Base-by-base conservation (phyloP, 208 protist genomes). In the Tritrichomonas foetus region DNA sequence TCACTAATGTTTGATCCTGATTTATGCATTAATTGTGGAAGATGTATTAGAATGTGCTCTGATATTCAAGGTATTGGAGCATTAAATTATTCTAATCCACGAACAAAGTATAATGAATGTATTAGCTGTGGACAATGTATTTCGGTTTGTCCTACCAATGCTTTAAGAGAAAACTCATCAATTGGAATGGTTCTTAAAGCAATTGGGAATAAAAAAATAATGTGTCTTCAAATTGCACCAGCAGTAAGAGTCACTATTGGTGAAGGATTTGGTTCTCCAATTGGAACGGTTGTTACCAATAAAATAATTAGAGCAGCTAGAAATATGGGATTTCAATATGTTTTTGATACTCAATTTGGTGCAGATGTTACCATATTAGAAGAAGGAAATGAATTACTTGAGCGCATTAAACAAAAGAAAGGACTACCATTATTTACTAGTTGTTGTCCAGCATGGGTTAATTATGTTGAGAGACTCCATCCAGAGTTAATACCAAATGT, bases 101-200 rank as follows among this genome's bases (percentile, higher is more conserved):
- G 36, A 13, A 33, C 41, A 95, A n/a, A 14, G n/a, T 92, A 95
- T 0, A 33, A 47, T 41, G 93, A 25, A 41, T 97, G 96, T 84
- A 96, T 96, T 72, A 80, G 57, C 30, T 97, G 96, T 72, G 96
- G 96, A 25, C 95, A 96, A 44, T 97, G 96, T 93, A 75, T 94
- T 1, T 41, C 44, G 0, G 78, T 95, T 14, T 97, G 96, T 92
- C 96, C 96, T 3, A 93, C 94, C 41, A 94, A 93, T 20, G 94
- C 96, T 20, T 75, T 96, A 39, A 8, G 27, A 0, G 95, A 94
- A 80, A 84, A 93, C 1, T 39, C 93, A 16, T n/a, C 94, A n/a
- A 66, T 95, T 39, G 74, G 94, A 13, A 36, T 75, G 0, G 93
- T 95, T 13, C 33, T 82, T 0, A 44, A 74, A 25, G 94, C 93